These are phyloP conservation scores for Suillus placidus DNA, from an alignment of 768 basidiomycete species.

Conservation along the genomic window DNA sequence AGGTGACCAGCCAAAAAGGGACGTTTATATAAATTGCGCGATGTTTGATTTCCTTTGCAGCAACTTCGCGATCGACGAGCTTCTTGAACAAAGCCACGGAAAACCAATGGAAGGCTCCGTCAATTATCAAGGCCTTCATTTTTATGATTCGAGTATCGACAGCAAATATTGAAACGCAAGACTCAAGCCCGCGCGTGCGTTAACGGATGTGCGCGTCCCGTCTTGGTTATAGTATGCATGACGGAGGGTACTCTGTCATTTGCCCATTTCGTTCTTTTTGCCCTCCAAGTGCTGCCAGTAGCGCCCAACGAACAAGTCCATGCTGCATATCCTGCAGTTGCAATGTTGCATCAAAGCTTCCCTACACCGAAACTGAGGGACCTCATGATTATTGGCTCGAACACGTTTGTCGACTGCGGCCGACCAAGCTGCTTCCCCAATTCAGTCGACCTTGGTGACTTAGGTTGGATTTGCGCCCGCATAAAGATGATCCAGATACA, in stretches of 20 bases:
- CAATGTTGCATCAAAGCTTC: not conserved
- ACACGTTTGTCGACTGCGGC: not conserved
- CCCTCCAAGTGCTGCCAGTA: not conserved
- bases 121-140: not conserved
- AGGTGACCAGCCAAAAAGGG: not conserved
- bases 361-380: not conserved
- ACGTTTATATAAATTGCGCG: too few relatives aligned
- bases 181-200: not conserved
- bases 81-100: not conserved
- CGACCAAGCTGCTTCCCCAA: not conserved
- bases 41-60: too few relatives aligned
- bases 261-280: not conserved
- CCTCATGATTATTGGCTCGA: not conserved
- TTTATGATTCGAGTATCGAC: not conserved
- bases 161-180: not conserved
- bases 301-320: not conserved
- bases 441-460: not conserved
- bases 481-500: not conserved
- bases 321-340: not conserved
- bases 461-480: not conserved
- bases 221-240: not conserved
- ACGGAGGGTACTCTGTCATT: not conserved
- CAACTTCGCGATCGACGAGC: too few relatives aligned
- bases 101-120: not conserved
- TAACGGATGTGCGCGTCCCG: not conserved